Percentiles rank a stretch among this genome's conserved stretches.
Conservation (phyloP, 2,329 filamentous ascomycete species). For the Tolypocladium cylindrosporum region DNA sequence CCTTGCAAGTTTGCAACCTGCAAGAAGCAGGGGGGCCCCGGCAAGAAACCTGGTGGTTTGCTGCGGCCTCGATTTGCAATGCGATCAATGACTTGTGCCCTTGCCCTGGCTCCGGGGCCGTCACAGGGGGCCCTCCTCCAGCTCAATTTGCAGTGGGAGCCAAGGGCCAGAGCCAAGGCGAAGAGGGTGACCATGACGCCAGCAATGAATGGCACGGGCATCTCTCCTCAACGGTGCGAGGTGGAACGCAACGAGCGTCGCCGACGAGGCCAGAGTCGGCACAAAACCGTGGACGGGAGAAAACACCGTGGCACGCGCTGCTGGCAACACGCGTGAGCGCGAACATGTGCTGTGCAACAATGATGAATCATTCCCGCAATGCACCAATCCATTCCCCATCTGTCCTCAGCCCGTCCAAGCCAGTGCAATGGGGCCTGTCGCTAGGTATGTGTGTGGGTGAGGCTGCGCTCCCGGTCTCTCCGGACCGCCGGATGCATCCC, state of each 20-base stretch:
- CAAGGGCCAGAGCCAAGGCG: background rate
- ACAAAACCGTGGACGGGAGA: background rate
- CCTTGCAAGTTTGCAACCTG: background rate
- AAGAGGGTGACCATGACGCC: background rate
- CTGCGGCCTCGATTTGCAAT: background rate
- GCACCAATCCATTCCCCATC: background rate
- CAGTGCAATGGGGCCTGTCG: background rate
- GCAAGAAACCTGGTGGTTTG: background rate
- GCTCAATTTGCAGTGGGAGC: background rate
- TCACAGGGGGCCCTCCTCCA: background rate
- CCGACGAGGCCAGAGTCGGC: background rate
- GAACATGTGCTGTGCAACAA: background rate
- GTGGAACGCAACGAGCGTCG: background rate
- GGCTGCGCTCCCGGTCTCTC: background rate
- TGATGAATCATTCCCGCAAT: background rate
- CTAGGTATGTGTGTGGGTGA: background rate
- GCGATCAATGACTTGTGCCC: background rate
- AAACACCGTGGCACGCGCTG: background rate
- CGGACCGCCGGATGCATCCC: background rate
- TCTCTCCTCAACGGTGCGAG: background rate
- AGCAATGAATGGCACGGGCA: background rate
- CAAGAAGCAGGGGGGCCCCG: background rate
- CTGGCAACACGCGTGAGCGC: background rate
- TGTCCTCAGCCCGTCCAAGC: background rate
- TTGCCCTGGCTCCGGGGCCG: background rate